Evolutionary conservation across 306 rosid genomes (phyloP).

Genomic region (Lathyrus oleraceus): DNA sequence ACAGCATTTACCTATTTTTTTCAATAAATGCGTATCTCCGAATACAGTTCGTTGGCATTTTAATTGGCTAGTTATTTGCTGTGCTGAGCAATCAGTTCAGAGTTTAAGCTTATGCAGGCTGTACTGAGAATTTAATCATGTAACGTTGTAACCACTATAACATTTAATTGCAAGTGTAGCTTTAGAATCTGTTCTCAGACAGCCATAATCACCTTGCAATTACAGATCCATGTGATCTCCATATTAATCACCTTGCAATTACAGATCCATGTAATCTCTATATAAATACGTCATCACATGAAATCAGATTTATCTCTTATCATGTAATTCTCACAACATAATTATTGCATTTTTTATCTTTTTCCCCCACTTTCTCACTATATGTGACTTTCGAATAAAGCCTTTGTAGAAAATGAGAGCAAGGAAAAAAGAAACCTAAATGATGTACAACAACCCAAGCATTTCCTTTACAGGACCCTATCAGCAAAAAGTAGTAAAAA

Average conservation of each 20-base stretch:
- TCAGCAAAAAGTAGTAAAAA: not conserved
- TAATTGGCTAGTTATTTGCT: not conserved
- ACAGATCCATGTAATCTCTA: not conserved
- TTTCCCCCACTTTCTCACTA: not conserved
- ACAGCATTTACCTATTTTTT: too few relatives aligned
- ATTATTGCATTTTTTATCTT: not conserved
- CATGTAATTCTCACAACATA: not conserved
- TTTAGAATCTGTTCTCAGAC: not conserved
- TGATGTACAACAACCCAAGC: not conserved
- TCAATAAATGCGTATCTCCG: too few relatives aligned
- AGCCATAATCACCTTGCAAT: not conserved
- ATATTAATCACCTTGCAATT: not conserved
- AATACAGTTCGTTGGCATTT: not conserved
- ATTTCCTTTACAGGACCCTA: not conserved
- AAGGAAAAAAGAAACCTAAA: constrained; percentile 9
- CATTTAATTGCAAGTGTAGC: not conserved
- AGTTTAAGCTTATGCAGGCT: not conserved
- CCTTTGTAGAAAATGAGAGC: not conserved
- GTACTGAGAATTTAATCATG: not conserved
- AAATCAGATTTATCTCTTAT: not conserved
- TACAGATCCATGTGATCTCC: too few relatives aligned
- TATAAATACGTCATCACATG: not conserved
- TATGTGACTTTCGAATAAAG: not conserved
- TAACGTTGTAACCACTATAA: not conserved
- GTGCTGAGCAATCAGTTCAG: not conserved